Evolutionary conservation across 2,329 filamentous ascomycete genomes (phyloP), one percentile per base, ranked within the genome.

Genomic region (Venturia pyrina): DNA sequence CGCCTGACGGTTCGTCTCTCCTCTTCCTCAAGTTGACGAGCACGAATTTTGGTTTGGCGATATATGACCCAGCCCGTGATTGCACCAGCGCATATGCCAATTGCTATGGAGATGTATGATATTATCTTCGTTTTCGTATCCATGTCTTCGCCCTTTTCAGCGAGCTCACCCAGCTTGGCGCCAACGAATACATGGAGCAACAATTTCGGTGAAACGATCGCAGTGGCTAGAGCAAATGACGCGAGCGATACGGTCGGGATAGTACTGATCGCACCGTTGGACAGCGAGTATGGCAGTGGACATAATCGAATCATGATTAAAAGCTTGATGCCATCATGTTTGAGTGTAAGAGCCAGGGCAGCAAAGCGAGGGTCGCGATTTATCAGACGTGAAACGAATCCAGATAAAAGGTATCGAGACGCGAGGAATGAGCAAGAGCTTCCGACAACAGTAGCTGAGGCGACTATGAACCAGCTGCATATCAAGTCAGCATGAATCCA

Each of bases 141-240:
- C 93, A 98, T 97, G 70, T 89, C 85, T 73, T 90, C 91, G 68
- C 88, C 89, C 66, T 86, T 84, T 71, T 96, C 90, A n/a, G 90
- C 91, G 43, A 99, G 85, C 64, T 88, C 81, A 57, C 91, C 91
- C 19, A 99, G 81, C 65, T 92, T 85, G 72, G 85, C 88, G 68
- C 95, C 95, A 72, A 99, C 91, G 78, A 97, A 99, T 71, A 96
- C 86, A 74, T 96, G 91, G 63, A 99, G 87, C 67, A 98, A 81
- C 21, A 99, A 81, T 73, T 98, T 99, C 7, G 95, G 95, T 17
- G 84, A 86, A 13, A 92, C 87, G 19, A 93, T 79, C 2, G 90
- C 88, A 0, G 93, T 98, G 6, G 95, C 93, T 59, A 92, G 75
- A 41, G 87, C 88, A 78, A 96, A 98, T 60, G 85, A 85, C 67